These are phyloP conservation scores for Fraxinus greggii DNA, from an alignment of 305 asterid species.

Conservation along the genomic window DNA sequence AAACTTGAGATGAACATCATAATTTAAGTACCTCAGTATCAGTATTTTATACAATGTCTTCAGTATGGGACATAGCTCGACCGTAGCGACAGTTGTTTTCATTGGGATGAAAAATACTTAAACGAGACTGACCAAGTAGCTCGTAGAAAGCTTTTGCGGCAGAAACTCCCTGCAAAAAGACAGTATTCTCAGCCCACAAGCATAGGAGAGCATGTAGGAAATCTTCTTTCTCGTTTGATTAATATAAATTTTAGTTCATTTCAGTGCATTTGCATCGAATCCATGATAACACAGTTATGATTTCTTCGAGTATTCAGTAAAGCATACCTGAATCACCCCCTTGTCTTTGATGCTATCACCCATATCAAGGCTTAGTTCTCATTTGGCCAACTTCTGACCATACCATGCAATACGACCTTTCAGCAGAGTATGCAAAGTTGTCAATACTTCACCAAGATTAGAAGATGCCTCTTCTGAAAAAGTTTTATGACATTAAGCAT, in stretches of 20 bases:
- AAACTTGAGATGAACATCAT: not conserved
- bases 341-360: conserved; percentile 94
- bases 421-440: too few relatives aligned
- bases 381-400: conserved; percentile 78
- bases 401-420: conserved; percentile 97
- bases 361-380: conserved; percentile 80
- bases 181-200: too few relatives aligned
- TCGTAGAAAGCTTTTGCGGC: conserved; percentile 85
- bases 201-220: not conserved
- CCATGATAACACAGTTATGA: too few relatives aligned
- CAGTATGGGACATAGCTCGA: conserved; percentile 82
- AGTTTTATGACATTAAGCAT: too few relatives aligned
- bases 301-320: too few relatives aligned
- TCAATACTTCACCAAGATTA: too few relatives aligned
- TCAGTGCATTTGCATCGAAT: too few relatives aligned
- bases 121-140: conserved; percentile 65
- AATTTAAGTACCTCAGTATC: conserved; percentile 49
- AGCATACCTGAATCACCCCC: conserved; percentile 99
- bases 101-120: conserved; percentile 52
- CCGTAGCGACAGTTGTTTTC: conserved; percentile 62
- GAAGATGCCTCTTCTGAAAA: too few relatives aligned
- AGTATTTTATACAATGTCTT: conserved; percentile 70
- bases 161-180: conserved; percentile 64
- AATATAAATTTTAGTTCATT: too few relatives aligned
- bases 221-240: not conserved